These are phyloP conservation scores for Serendipita sp. DNA, from an alignment of 1,284 basidiomycete species.

Conservation along the genomic window DNA sequence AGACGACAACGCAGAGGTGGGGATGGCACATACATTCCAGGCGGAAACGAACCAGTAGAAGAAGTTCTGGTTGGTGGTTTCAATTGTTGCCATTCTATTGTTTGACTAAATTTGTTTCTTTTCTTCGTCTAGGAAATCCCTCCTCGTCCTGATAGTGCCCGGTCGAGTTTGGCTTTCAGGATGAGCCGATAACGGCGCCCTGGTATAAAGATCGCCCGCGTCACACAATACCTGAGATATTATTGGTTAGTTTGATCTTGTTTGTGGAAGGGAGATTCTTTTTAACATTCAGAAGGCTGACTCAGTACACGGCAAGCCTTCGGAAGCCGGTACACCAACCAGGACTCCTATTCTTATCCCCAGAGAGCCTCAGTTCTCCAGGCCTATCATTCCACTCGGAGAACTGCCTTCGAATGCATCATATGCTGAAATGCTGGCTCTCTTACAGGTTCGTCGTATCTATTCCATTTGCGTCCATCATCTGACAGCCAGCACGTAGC, in stretches of 20 bases:
- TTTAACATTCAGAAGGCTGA: background rate
- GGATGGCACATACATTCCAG: background rate
- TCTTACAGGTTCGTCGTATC: background rate
- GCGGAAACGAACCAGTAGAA: background rate
- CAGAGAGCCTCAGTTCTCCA: too few relatives aligned
- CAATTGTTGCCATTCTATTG: background rate
- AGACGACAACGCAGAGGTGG: background rate
- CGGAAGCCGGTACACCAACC: background rate
- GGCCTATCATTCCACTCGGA: background rate
- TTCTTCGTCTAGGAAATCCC: background rate
- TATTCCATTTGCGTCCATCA: background rate
- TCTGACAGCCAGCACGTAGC: background rate
- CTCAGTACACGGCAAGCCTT: background rate
- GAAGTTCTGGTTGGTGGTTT: background rate
- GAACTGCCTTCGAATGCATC: background rate
- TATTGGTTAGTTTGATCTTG: background rate
- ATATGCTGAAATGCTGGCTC: conserved; percentile 1
- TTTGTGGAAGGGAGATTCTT: too few relatives aligned
- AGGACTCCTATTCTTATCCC: background rate
- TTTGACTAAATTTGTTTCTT: background rate
- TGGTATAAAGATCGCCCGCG: background rate
- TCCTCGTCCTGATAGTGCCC: background rate
- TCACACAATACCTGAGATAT: background rate
- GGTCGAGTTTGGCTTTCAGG: background rate
- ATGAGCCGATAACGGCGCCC: background rate